These are phyloP conservation scores for Chenopodium berlandieri DNA, from an alignment of 148 eudicot species.

Conservation along the genomic window DNA sequence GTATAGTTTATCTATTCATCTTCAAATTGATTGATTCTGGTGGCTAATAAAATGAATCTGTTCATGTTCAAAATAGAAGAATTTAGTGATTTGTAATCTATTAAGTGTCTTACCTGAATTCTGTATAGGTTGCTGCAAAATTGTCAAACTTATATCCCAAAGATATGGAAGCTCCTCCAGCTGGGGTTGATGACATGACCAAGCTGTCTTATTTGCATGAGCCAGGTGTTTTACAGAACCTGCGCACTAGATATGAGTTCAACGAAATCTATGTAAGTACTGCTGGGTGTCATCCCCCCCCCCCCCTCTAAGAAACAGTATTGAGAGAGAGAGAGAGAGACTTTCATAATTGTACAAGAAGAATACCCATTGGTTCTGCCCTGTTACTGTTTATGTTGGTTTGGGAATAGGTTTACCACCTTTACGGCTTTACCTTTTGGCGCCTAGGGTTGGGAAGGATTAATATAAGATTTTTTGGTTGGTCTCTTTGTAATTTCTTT, in stretches of 20 bases:
- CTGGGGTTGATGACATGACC: conserved; percentile 99
- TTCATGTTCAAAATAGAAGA: background rate
- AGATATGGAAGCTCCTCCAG: conserved; percentile 96
- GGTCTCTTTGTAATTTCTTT: background rate
- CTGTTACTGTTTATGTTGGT: background rate
- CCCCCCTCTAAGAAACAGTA: background rate
- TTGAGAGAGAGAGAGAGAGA: background rate
- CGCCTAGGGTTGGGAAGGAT: background rate
- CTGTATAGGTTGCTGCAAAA: conserved; percentile 66
- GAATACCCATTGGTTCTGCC: background rate
- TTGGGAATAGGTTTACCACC: background rate
- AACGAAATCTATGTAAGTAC: conserved; percentile 89
- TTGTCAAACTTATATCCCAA: conserved; percentile 76
- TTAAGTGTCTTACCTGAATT: conserved; percentile 17
- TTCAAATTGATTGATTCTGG: background rate
- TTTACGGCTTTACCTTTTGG: background rate
- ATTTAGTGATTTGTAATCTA: background rate
- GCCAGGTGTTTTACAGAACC: conserved; percentile 90
- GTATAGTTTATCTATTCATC: background rate
- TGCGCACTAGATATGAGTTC: conserved; percentile 86
- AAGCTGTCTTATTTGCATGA: conserved; percentile 94
- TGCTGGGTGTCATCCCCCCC: background rate
- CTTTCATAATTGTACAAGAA: background rate
- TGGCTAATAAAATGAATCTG: background rate
- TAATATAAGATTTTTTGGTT: background rate